These are phyloP conservation scores for Tremellales sp. DNA, from an alignment of 1,284 basidiomycete genomes.

Conservation along the genomic window DNA sequence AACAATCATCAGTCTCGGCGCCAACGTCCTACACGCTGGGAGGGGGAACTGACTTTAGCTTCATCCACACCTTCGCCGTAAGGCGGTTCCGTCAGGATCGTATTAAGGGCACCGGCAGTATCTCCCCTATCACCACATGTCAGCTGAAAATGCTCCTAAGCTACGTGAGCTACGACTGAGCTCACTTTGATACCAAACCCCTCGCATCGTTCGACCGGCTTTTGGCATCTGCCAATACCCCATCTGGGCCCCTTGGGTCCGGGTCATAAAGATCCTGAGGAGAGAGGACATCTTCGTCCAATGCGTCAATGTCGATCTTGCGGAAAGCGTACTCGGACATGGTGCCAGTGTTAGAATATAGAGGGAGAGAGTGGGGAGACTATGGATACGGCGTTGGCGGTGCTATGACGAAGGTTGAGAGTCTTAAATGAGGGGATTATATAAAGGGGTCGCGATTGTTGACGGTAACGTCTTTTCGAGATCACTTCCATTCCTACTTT, in stretches of 20 bases:
- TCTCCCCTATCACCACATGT: conserved; percentile 55
- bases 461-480: no score
- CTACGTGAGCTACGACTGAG: no score
- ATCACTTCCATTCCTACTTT: not conserved
- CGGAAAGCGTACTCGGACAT: conserved; percentile 73
- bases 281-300: conserved; percentile 82
- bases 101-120: conserved; percentile 63
- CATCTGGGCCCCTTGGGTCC: conserved; percentile 72
- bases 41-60: conserved; percentile 64
- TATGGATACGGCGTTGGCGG: not conserved
- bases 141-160: not conserved
- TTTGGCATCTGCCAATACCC: conserved; percentile 71
- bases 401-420: not conserved
- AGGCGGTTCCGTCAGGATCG: conserved; percentile 70
- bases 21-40: not conserved
- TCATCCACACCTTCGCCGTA: conserved; percentile 80
- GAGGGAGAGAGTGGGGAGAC: not conserved
- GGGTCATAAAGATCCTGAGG: conserved; percentile 82
- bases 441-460: not conserved
- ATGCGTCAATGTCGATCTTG: conserved; percentile 87
- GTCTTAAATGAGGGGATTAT: not conserved
- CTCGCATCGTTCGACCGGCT: conserved; percentile 70
- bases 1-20: not conserved
- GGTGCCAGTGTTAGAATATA: conserved; percentile 13
- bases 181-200: conserved; percentile 66